Evolutionary conservation across 2,329 filamentous ascomycete species (phyloP).

Genomic region (Neofusicoccum sp.): DNA sequence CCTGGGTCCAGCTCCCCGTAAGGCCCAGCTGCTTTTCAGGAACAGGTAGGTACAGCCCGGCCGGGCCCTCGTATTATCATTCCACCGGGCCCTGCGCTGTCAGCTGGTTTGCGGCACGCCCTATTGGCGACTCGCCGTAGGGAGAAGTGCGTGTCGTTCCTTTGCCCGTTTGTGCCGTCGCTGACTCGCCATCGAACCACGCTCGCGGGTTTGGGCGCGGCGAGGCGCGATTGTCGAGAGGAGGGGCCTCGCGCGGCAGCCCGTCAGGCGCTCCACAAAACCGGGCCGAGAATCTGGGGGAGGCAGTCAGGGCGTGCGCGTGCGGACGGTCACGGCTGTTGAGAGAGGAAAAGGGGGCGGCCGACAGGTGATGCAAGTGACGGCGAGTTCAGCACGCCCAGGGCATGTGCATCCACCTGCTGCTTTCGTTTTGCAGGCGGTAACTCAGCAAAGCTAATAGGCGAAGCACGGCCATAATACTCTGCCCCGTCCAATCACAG

Average conservation of each 20-base stretch:
- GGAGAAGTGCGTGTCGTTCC: neutral
- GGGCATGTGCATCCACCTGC: constrained; percentile 2
- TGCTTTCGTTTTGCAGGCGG: neutral
- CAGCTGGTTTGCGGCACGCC: neutral
- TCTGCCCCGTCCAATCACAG: neutral
- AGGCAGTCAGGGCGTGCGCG: neutral
- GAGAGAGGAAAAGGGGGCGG: neutral
- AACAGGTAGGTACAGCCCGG: constrained; percentile 6
- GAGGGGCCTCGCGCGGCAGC: neutral
- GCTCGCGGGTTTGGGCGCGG: neutral
- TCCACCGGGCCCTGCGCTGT: neutral
- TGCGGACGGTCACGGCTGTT: neutral
- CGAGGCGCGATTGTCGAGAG: neutral
- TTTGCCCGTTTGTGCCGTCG: neutral
- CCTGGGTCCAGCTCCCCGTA: neutral
- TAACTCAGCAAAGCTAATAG: constrained; percentile 9
- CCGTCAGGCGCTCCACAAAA: constrained; percentile 3
- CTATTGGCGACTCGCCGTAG: neutral
- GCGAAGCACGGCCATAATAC: neutral
- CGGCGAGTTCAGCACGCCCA: neutral
- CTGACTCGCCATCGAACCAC: constrained; percentile 13
- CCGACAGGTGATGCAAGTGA: neutral
- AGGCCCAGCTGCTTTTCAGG: neutral
- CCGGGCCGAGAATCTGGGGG: constrained; percentile 6
- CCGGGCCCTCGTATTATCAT: neutral